A percentile compares a stretch with the other conserved stretches of the same genome.
phyloP scores from a whole-genome alignment of 2,329 filamentous ascomycete genomes.

The Botrytis squamosa region DNA sequence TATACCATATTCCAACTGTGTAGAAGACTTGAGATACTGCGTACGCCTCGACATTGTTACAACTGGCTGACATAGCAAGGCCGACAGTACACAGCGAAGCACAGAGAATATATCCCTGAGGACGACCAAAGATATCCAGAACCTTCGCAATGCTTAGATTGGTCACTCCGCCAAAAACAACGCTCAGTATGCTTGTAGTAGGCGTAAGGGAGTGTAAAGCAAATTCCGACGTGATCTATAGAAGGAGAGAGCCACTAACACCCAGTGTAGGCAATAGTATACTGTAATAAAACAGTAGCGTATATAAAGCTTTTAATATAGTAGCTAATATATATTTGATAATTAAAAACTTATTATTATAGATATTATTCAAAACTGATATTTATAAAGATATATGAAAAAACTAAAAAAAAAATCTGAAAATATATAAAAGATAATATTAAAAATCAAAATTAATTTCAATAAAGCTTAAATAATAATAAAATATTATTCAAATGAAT shows the following conservation, averaged over 20 bases:
- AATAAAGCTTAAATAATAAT: too few relatives aligned
- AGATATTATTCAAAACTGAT: too few relatives aligned
- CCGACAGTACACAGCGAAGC: not conserved
- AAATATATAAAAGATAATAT: too few relatives aligned
- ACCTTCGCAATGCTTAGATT: not conserved
- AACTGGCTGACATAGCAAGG: not conserved
- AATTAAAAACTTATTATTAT: too few relatives aligned
- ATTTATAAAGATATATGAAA: too few relatives aligned
- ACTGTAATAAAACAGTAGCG: too few relatives aligned
- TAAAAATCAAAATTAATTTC: too few relatives aligned
- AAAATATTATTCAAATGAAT: too few relatives aligned
- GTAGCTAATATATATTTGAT: too few relatives aligned
- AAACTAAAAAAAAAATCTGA: too few relatives aligned
- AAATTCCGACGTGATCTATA: not conserved
- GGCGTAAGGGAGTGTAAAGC: not conserved
- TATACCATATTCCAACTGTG: not conserved
- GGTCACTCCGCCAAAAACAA: not conserved
- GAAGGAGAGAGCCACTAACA: not conserved
- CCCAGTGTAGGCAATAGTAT: too few relatives aligned
- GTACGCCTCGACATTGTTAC: not conserved
- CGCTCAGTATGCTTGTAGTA: not conserved
- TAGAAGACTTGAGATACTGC: not conserved
- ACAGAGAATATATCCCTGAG: not conserved
- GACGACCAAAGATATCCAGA: not conserved
- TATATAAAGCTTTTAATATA: too few relatives aligned